Evolutionary conservation across 2,329 filamentous ascomycete genomes (phyloP), one percentile per base, ranked within the genome.

Genomic region (Pseudocercospora pini-densiflorae): DNA sequence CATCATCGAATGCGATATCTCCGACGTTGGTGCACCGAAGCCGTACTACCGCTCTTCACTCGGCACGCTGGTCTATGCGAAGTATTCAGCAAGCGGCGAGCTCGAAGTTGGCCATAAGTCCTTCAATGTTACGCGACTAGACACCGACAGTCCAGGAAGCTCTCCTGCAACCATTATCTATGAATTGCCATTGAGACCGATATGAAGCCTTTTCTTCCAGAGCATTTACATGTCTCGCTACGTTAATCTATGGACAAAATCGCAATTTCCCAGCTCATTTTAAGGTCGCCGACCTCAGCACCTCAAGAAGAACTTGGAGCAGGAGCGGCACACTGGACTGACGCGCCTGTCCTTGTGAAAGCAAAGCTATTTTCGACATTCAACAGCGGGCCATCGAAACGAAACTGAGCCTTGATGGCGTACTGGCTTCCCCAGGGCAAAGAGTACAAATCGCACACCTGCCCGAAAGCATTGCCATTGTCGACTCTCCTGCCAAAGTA

Each of bases 51-150:
- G 33, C 23, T 49, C 45, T 49, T 24, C 45, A 3, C 19, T 49
- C 12, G 45, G 45, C 45, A 58, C 54, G 16, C 10, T 33, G 54
- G 27, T 58, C 54, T 58, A 58, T 36, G 33, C 54, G 24, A 58
- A 58, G 29, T 21, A 58, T 58, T 14, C 33, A 2, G 54, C 16
- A 5, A 58, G 54, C 45, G 45, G 45, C 45, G 45, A 49, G 45
- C 23, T 21, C 1, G 45, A 49, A 21, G n/a, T 49, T 7, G 45
- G 19, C 19, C 19, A 49, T n/a, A 21, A 49, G 19, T 21, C 45
- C 9, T 49, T 49, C 45, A 49, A 10, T n/a, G 45, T 49, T 14
- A 49, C n/a, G 23, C 45, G 45, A 7, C n/a, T n/a, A 21, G 23
- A 40, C 5, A 40, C 16, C 14, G 36, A 40, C 36, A 40, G 36